These are phyloP conservation scores for Cladosporium oxysporum DNA, from an alignment of 2,329 filamentous ascomycete species.

Conservation along the genomic window DNA sequence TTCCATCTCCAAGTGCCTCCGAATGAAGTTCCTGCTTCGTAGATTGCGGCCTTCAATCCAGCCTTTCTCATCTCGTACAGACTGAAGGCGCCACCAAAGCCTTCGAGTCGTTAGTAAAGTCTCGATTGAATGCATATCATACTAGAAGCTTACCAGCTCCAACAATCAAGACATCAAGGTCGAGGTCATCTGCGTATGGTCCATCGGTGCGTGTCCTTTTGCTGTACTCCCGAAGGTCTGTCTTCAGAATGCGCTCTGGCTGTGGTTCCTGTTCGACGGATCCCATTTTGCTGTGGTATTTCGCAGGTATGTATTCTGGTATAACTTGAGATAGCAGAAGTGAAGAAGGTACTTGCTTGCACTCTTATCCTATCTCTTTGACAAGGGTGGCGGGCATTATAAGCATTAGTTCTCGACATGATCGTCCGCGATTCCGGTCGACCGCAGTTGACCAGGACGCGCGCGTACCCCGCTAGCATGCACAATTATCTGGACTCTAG, in stretches of 20 bases:
- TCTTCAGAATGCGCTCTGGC: constrained; percentile 31
- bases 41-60: constrained; percentile 31
- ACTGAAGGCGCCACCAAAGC: constrained; percentile 37
- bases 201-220: constrained; percentile 26
- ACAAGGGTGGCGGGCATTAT: constrained; percentile 5
- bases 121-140: background rate
- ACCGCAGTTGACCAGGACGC: constrained; percentile 12
- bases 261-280: constrained; percentile 18
- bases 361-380: background rate
- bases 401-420: background rate
- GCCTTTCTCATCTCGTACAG: constrained; percentile 45
- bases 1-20: constrained; percentile 41
- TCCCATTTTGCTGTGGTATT: constrained; percentile 11
- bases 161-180: constrained; percentile 38
- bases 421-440: constrained; percentile 13
- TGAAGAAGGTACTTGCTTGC: background rate
- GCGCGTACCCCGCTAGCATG: constrained; percentile 17
- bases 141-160: constrained; percentile 37
- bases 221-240: constrained; percentile 30
- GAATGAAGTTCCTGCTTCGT: constrained; percentile 37
- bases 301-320: background rate
- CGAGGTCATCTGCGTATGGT: constrained; percentile 33
- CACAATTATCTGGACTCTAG: constrained; percentile 1
- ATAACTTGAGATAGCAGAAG: background rate
- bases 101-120: background rate